Percentiles rank a stretch among this genome's conserved stretches.
phyloP scores from a whole-genome alignment of 148 eudicot species.

The Cornus controversa region DNA sequence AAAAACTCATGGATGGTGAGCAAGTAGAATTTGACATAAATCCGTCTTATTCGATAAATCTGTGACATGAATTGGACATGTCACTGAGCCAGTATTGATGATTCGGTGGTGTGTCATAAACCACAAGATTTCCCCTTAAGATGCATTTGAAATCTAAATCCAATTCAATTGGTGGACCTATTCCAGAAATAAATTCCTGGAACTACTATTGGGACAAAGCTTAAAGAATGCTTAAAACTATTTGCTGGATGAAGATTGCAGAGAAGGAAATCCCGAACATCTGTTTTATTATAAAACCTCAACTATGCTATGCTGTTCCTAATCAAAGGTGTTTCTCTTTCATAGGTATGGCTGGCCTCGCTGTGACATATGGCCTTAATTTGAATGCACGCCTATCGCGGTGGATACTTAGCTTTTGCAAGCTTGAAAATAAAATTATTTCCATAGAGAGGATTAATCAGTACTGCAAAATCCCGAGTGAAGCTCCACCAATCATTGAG shows the following conservation, averaged over 20 bases:
- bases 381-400: constrained; percentile 91
- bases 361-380: constrained; percentile 96
- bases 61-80: not conserved
- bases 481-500: constrained; percentile 85
- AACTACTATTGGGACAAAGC: not conserved
- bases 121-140: not conserved
- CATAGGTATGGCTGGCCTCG: constrained; percentile 98
- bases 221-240: not conserved
- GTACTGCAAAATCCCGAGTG: constrained; percentile 81
- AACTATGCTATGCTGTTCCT: constrained; percentile 3
- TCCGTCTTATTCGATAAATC: not conserved
- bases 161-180: constrained; percentile 6
- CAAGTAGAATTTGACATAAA: not conserved
- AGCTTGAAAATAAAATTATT: constrained; percentile 96
- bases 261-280: not conserved
- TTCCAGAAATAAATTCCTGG: not conserved
- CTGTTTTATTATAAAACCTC: not conserved
- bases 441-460: constrained; percentile 95
- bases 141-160: not conserved
- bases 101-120: not conserved
- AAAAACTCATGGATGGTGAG: not conserved
- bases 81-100: not conserved
- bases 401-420: constrained; percentile 99
- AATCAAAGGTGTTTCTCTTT: constrained; percentile 17
- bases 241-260: not conserved